Percentiles rank a stretch among this genome's conserved stretches.
Conservation (phyloP, 2,329 filamentous ascomycete species). For the Pseudogymnoascus sp. region DNA sequence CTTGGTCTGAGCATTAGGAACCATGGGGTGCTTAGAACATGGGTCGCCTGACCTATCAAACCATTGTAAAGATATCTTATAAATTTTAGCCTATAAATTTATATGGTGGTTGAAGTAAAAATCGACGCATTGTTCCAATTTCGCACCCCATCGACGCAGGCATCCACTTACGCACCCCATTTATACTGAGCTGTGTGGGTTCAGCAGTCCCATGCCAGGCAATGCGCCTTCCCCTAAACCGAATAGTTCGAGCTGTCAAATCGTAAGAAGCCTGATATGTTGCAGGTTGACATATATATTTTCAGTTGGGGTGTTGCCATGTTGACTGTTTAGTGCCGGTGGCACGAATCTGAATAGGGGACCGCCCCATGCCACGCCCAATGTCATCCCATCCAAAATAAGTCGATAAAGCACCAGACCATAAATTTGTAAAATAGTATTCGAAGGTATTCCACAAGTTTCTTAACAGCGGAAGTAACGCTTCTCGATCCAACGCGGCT, state of each 20-base stretch:
- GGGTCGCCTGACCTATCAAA: not conserved
- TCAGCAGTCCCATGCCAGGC: not conserved
- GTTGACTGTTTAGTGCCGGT: not conserved
- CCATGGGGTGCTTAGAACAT: not conserved
- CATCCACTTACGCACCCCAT: not conserved
- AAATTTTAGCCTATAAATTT: not conserved
- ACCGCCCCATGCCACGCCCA: not conserved
- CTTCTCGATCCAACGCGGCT: conserved; percentile 84
- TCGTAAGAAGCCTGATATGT: not conserved
- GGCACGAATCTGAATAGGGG: not conserved
- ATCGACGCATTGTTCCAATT: not conserved
- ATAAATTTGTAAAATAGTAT: not conserved
- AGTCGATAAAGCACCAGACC: not conserved
- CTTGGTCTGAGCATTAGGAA: not conserved
- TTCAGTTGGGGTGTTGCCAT: not conserved
- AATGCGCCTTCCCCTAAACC: not conserved
- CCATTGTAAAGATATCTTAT: not conserved
- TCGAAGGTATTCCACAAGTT: not conserved
- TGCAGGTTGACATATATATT: not conserved
- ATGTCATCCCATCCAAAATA: not conserved
- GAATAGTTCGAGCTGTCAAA: not conserved
- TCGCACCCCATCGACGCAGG: not conserved
- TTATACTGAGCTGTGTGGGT: not conserved
- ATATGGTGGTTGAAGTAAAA: not conserved
- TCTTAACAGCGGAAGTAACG: conserved; percentile 79